phyloP scores from a whole-genome alignment of 139 green algal genomes.

The Pleodorina starrii region DNA sequence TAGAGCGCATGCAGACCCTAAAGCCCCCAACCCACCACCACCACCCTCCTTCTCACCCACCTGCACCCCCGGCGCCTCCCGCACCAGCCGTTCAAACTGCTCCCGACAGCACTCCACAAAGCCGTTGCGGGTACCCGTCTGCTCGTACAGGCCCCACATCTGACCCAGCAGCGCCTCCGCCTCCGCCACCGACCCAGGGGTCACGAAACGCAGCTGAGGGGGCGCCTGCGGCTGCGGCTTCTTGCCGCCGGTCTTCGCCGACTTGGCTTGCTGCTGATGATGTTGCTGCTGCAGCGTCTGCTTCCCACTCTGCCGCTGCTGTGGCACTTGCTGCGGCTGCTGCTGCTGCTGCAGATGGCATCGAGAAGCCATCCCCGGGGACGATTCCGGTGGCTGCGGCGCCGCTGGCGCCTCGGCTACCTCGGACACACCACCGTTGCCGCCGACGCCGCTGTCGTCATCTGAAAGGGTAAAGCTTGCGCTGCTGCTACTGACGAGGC shows the following conservation, averaged over 20 bases:
- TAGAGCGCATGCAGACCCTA: too few species aligned
- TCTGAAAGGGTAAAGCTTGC: too few species aligned
- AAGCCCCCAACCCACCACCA: too few species aligned
- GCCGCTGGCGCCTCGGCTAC: too few species aligned
- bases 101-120: not conserved
- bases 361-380: too few species aligned
- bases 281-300: too few species aligned
- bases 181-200: constrained; percentile 16
- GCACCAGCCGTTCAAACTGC: constrained; percentile 12
- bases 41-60: too few species aligned
- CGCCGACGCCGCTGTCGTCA: too few species aligned
- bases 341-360: not conserved
- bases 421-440: too few species aligned
- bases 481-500: too few species aligned
- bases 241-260: constrained; percentile 24
- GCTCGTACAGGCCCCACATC: constrained; percentile 45
- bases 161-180: constrained; percentile 1
- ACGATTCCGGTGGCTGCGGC: too few species aligned
- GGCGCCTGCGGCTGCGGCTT: not conserved
- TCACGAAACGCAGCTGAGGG: not conserved
- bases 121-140: constrained; percentile 29
- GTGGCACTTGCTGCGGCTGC: not conserved
- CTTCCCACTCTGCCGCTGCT: not conserved
- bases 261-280: not conserved
- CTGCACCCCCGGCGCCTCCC: not conserved